Conservation (phyloP, 306 rosid species). For the Benincasa hispida region DNA sequence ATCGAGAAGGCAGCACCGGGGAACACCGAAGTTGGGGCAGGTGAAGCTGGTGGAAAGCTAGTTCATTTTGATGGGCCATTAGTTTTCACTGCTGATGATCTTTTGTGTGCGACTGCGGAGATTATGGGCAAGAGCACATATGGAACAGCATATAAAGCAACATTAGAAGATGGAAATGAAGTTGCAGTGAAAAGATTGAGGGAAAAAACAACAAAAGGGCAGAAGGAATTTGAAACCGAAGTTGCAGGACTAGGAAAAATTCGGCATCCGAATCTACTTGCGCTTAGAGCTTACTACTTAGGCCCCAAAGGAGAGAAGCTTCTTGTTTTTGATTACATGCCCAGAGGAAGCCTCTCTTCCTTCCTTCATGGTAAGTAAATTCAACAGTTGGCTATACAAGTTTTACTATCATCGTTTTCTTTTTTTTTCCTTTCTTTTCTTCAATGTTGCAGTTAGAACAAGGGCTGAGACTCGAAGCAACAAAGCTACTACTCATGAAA, state of each 20-base stretch:
- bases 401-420: background rate
- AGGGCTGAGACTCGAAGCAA: background rate
- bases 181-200: slow-evolving; percentile 89
- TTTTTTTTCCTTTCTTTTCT: background rate
- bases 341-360: slow-evolving; percentile 78
- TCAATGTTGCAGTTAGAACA: background rate
- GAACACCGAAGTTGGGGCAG: slow-evolving; percentile 38
- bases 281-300: slow-evolving; percentile 78
- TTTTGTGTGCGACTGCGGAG: slow-evolving; percentile 84
- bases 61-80: slow-evolving; percentile 93
- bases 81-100: slow-evolving; percentile 81
- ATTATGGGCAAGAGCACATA: slow-evolving; percentile 83
- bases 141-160: slow-evolving; percentile 87
- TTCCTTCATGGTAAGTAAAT: slow-evolving; percentile 71
- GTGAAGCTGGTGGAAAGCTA: slow-evolving; percentile 59
- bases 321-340: slow-evolving; percentile 77
- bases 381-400: background rate
- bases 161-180: slow-evolving; percentile 69
- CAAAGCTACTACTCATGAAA: background rate
- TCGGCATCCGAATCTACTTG: slow-evolving; percentile 56
- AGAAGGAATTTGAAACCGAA: slow-evolving; percentile 70
- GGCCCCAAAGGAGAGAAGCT: slow-evolving; percentile 80
- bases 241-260: slow-evolving; percentile 71
- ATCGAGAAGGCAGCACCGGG: slow-evolving; percentile 35
- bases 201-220: slow-evolving; percentile 75